Evolutionary conservation across 768 basidiomycete species (phyloP).

Genomic region (Amylocystis lapponica): DNA sequence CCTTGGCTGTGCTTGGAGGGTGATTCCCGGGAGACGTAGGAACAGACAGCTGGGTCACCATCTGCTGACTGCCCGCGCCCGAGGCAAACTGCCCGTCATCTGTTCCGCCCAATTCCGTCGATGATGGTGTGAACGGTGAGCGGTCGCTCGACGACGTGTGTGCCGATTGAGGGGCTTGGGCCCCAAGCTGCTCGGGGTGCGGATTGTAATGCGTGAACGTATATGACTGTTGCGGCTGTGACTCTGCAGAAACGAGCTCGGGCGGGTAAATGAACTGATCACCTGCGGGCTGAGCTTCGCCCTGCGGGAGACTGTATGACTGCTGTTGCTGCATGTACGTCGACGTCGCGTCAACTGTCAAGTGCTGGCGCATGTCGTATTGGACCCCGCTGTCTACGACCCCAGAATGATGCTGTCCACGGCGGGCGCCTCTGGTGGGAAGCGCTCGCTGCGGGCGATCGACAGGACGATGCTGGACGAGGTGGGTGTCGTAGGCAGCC

Average conservation of each 20-base stretch:
- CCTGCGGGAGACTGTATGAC: too few relatives aligned
- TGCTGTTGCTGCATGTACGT: too few relatives aligned
- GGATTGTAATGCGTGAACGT: conserved; percentile 12
- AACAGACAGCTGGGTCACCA: conserved; percentile 3
- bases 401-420: too few relatives aligned
- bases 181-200: conserved; percentile 10
- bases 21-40: conserved; percentile 2
- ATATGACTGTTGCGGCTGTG: conserved; percentile 5
- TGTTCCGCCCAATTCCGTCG: conserved; percentile 10
- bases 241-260: not conserved
- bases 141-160: conserved; percentile 13
- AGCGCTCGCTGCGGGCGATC: conserved; percentile 13
- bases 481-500: conserved; percentile 5
- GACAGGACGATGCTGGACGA: conserved; percentile 1
- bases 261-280: too few relatives aligned
- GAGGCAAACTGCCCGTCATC: conserved; percentile 8
- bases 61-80: not conserved
- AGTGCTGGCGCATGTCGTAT: too few relatives aligned
- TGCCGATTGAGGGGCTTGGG: not conserved
- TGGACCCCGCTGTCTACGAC: too few relatives aligned
- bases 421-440: conserved; percentile 8
- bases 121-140: conserved; percentile 9
- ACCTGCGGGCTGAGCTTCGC: too few relatives aligned
- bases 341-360: too few relatives aligned
- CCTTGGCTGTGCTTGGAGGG: conserved; percentile 3